phyloP scores from a whole-genome alignment of 768 basidiomycete genomes.

The Russula lepida region DNA sequence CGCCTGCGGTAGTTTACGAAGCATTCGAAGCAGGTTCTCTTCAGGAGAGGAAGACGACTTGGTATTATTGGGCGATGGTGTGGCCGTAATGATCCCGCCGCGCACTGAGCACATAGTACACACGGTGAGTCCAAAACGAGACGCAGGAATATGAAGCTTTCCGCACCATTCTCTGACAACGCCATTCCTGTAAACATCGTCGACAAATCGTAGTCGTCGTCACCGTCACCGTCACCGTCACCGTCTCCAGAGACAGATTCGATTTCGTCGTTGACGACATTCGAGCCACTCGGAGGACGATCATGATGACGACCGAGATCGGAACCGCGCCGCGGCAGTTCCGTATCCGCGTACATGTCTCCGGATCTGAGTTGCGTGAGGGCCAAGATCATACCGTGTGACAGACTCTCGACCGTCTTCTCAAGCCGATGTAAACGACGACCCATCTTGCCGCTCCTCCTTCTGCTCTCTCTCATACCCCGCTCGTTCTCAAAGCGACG shows the following conservation, averaged over 20 bases:
- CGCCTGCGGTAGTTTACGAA: not conserved
- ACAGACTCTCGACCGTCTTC: slow-evolving; percentile 4
- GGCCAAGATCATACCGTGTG: slow-evolving; percentile 1
- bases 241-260: not conserved
- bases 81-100: not conserved
- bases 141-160: not conserved
- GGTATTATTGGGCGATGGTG: not conserved
- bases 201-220: not conserved
- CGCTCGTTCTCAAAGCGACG: not conserved
- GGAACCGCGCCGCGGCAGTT: not conserved
- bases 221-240: not conserved
- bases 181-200: not conserved
- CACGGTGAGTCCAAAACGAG: not conserved
- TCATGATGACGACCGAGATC: no score
- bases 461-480: not conserved
- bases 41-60: not conserved
- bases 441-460: not conserved
- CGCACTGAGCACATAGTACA: not conserved
- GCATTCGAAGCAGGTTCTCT: not conserved
- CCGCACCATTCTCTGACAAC: not conserved
- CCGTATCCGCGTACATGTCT: not conserved
- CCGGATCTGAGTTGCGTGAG: not conserved
- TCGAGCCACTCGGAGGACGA: not conserved
- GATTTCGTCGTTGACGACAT: not conserved
- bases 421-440: not conserved